A percentile compares a stretch with the other conserved stretches of the same genome.
These are phyloP conservation scores for Exobasidium rhododendri DNA, from an alignment of 1,284 basidiomycete genomes.

Conservation along the genomic window DNA sequence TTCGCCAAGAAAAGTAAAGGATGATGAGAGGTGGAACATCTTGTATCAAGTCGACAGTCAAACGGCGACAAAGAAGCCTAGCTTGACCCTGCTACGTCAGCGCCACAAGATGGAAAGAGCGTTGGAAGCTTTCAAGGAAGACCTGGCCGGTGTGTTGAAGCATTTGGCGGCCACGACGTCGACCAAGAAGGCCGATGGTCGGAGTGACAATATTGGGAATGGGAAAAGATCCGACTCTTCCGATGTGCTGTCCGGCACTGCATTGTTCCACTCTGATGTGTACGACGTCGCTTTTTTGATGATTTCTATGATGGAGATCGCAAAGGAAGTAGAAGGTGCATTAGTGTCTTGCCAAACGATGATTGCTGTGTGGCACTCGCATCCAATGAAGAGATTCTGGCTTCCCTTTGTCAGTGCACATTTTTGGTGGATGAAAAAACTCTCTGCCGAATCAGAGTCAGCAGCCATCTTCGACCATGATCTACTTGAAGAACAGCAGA, in stretches of 20 bases:
- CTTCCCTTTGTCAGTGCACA: slow-evolving; percentile 5
- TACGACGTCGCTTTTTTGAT: slow-evolving; percentile 29
- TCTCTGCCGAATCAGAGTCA: background rate
- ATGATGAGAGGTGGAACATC: background rate
- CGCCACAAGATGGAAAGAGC: background rate
- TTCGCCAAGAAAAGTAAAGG: background rate
- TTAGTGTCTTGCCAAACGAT: slow-evolving; percentile 17
- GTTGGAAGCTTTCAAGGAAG: background rate
- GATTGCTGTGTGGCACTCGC: slow-evolving; percentile 15
- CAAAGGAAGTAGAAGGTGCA: slow-evolving; percentile 22
- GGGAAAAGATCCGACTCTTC: background rate
- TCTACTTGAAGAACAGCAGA: background rate
- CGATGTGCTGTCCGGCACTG: background rate
- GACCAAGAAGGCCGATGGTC: slow-evolving; percentile 1
- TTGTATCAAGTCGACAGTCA: background rate
- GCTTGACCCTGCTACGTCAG: background rate
- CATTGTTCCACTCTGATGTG: background rate
- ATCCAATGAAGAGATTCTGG: slow-evolving; percentile 6
- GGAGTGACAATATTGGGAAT: background rate
- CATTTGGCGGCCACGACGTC: background rate
- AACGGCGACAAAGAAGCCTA: background rate
- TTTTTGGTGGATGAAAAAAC: slow-evolving; percentile 17
- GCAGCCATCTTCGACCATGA: background rate
- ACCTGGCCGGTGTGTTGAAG: slow-evolving; percentile 3
- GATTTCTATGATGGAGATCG: slow-evolving; percentile 39